These are phyloP conservation scores for Leccinum ochraceum DNA, from an alignment of 768 basidiomycete genomes.

Conservation along the genomic window DNA sequence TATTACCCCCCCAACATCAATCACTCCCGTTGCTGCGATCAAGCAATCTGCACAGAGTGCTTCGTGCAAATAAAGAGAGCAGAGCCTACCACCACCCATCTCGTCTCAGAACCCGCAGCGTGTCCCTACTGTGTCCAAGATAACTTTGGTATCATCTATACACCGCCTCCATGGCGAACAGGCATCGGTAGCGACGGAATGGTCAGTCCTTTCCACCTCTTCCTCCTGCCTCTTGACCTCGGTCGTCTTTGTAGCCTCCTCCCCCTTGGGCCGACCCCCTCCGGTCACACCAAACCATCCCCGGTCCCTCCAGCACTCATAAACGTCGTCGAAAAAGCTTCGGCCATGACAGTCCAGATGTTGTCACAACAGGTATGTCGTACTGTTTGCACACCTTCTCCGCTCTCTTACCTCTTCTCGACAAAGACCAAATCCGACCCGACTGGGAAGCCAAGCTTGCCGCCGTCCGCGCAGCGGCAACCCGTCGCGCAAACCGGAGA, in stretches of 20 bases:
- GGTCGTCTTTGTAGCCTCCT: constrained; percentile 31
- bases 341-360: constrained; percentile 81
- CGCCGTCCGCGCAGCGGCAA: constrained; percentile 91
- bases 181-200: constrained; percentile 76
- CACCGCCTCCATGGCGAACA: constrained; percentile 75
- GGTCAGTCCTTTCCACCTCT: constrained; percentile 41
- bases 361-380: constrained; percentile 82
- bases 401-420: constrained; percentile 8
- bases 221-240: not conserved
- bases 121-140: constrained; percentile 98
- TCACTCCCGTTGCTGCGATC: constrained; percentile 96
- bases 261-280: constrained; percentile 57
- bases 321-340: constrained; percentile 88
- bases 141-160: constrained; percentile 93
- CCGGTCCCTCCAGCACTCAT: constrained; percentile 46
- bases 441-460: constrained; percentile 98
- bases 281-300: constrained; percentile 44
- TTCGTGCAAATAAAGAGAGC: constrained; percentile 98
- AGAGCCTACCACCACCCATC: constrained; percentile 92
- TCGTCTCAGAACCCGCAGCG: constrained; percentile 94
- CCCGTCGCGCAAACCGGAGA: constrained; percentile 91
- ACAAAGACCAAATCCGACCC: constrained; percentile 89
- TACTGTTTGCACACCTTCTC: constrained; percentile 5
- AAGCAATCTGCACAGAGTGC: constrained; percentile 98
- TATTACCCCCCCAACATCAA: constrained; percentile 98